Base-by-base conservation (phyloP, 2,329 filamentous ascomycete species). In the Fusarium mexicanum region DNA sequence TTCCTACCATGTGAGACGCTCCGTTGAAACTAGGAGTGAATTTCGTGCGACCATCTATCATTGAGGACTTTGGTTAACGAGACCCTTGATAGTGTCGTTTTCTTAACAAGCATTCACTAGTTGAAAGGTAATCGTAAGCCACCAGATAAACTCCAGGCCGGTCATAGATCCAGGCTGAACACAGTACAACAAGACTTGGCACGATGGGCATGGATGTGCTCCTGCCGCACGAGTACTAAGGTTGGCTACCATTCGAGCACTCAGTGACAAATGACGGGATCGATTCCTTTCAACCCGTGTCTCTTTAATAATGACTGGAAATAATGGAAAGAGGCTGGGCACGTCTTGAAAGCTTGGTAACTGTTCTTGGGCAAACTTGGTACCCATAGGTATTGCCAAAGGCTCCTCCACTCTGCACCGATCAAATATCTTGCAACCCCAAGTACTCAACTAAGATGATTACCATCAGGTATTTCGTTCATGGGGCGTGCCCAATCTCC, bases 11-110 rank as follows among this genome's bases (percentile, higher is more conserved):
- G 2, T 7, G 16, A 13, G 17, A 13, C 2, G 10, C 54, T 26
- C 54, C 40, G 29, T 58, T 2, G 2, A 3, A 58, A 47, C 18
- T 35, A 47, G 29, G n/a, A 48, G 14, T n/a, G n/a, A 17, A 5
- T 4, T 16, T 9, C 6, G 5, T 37, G 50, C 8, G 4, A 5
- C 18, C 5, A 26, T 53, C 5, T 26, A 26, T 11, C 0, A 0
- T 37, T 53, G 16, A 18, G n/a, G 2, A 53, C n/a, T 53, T 53
- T 6, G 9, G 50, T 26, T 9, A 0, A 6, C 2, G 2, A 37
- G 2, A 17, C 3, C 4, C 2, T 37, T 13, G 18, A 26, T 6
- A 5, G 3, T 5, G 6, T 17, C 2, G 0, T 17, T 7, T 26
- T 22, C 33, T 3, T 0, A 22, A 26, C 33, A 37, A 37, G 13